A percentile compares a stretch with the other conserved stretches of the same genome.
Conservation (phyloP, 371 early-diverging fungal genomes). For the Coemansia sp. region DNA sequence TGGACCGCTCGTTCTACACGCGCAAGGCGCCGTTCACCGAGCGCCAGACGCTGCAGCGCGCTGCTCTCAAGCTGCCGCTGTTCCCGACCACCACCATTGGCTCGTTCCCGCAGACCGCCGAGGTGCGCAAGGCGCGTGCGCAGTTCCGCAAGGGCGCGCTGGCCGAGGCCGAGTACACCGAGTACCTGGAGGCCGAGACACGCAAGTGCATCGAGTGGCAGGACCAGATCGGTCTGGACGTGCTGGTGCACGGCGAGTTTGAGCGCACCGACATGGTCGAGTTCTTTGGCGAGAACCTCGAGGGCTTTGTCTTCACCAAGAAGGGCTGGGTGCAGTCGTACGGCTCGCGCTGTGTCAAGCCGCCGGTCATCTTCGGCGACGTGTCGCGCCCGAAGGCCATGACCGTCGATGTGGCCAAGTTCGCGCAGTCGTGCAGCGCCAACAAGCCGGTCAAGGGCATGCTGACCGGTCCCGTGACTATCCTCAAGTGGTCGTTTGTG, state of each 20-base stretch:
- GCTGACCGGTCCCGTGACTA: slow-evolving; percentile 92
- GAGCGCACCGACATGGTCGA: slow-evolving; percentile 98
- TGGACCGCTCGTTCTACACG: slow-evolving; percentile 71
- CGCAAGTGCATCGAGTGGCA: slow-evolving; percentile 81
- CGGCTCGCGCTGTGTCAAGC: slow-evolving; percentile 94
- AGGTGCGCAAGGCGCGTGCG: slow-evolving; percentile 88
- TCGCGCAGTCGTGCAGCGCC: slow-evolving; percentile 83
- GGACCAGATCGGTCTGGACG: slow-evolving; percentile 84
- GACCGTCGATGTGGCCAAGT: slow-evolving; percentile 80
- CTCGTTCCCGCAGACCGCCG: slow-evolving; percentile 97
- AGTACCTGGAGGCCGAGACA: slow-evolving; percentile 85
- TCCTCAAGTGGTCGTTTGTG: slow-evolving; percentile 96
- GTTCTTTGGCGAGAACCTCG: slow-evolving; percentile 84
- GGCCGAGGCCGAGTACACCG: slow-evolving; percentile 69
- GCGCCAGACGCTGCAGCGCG: slow-evolving; percentile 76
- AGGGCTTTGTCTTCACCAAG: slow-evolving; percentile 88
- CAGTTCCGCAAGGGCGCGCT: slow-evolving; percentile 83
- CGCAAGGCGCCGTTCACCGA: slow-evolving; percentile 72
- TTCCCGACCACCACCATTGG: slow-evolving; percentile 98
- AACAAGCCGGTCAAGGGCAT: slow-evolving; percentile 92
- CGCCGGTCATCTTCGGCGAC: slow-evolving; percentile 90
- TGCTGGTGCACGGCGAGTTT: slow-evolving; percentile 94
- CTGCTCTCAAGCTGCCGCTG: slow-evolving; percentile 77
- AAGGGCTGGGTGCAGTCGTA: slow-evolving; percentile 97
- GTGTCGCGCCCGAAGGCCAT: slow-evolving; percentile 86